Evolutionary conservation across 306 rosid species (phyloP), one percentile per base, ranked within the genome.

Genomic region (Inga oerstediana): DNA sequence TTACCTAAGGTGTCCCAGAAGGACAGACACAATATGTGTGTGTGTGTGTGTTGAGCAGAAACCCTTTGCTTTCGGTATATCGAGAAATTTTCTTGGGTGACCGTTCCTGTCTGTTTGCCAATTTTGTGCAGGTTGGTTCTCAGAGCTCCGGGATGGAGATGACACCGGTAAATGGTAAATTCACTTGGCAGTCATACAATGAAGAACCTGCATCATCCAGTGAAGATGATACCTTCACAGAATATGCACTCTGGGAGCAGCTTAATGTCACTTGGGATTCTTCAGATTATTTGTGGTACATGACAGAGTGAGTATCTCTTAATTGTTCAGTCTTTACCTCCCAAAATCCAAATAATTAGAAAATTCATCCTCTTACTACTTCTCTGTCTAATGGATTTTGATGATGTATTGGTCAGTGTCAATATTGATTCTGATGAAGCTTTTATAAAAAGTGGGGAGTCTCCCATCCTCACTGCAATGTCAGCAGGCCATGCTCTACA

Each of bases 401-500:
- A 14, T 44, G 15, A 14, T 44, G 62, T 81, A 52, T 67, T 61
- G 8, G 80, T 66, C 94, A 96, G 98, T 85, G 89, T 96, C 81
- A 90, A 88, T 75, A 89, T 96, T 66, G 88, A 88, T 85, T 61
- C 97, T 10, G 79, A 86, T 73, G 99, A 96, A 87, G 94, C 89
- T 56, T 91, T 94, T 84, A 32, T 91, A 32, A 91, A 87, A 86
- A 88, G 65, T 5, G 97, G 97, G 75, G 83, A 92, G 75, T 89
- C 49, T 70, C 97, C 98, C 74, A 77, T 86, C 65, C 95, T 96
- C 81, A 91, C 94, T 4, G 87, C 89, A 69, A 80, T 41, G 86
- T 96, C 99, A 67, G 99, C 99, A 67, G 99, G 98, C 73, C 98
- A 96, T 89, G 97, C 88, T 68, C 49, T 96, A 78, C 97, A 90